Evolutionary conservation across 1,284 basidiomycete species (phyloP).

Genomic region (Ceratobasidium sp.): DNA sequence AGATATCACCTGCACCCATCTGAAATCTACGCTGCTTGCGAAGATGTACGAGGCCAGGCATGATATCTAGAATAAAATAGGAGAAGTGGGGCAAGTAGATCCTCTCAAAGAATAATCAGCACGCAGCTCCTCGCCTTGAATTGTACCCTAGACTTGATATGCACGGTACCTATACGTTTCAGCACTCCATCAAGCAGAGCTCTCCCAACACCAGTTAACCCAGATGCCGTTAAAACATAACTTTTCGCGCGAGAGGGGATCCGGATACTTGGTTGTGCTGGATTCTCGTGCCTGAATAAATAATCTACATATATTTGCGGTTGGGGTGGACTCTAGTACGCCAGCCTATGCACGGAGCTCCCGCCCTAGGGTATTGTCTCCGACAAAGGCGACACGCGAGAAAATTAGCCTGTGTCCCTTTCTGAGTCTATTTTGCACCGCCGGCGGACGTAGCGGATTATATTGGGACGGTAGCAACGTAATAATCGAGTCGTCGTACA

Average conservation of each 20-base stretch:
- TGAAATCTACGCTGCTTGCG: no score
- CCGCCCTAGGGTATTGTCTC: conserved; percentile 66
- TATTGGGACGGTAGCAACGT: conserved; percentile 64
- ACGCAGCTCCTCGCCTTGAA: not conserved
- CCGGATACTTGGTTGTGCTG: not conserved
- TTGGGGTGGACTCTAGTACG: conserved; percentile 63
- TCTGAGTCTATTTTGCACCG: no score
- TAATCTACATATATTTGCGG: conserved; percentile 55
- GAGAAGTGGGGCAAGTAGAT: no score
- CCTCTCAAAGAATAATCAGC: not conserved
- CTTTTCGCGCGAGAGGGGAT: conserved; percentile 56
- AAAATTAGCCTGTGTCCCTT: conserved; percentile 57
- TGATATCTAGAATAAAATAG: no score
- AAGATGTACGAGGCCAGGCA: no score
- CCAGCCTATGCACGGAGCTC: conserved; percentile 56
- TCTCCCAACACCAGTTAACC: conserved; percentile 58
- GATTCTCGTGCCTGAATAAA: not conserved
- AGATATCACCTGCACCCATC: no score
- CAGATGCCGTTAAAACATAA: conserved; percentile 58
- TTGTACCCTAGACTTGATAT: not conserved
- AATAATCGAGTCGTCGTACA: conserved; percentile 23
- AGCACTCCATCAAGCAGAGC: conserved; percentile 50
- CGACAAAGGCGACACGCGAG: conserved; percentile 67
- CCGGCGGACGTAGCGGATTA: conserved; percentile 66
- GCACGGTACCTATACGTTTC: conserved; percentile 1